Evolutionary conservation across 1,139 yeast genomes (phyloP).

Genomic region (Spencermartinsiella ligniputridi): DNA sequence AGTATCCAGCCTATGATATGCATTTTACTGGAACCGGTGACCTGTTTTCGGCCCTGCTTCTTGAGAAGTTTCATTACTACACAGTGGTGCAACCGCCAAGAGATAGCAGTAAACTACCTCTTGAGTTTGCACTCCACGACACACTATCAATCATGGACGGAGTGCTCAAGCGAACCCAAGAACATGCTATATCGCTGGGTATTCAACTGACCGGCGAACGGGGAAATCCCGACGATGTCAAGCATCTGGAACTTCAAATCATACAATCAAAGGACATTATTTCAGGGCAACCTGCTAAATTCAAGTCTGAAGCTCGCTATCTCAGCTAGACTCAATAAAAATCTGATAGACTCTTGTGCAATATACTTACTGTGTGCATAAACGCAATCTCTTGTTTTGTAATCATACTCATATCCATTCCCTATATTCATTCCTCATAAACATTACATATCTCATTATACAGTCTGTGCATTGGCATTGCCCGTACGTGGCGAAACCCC

Average conservation of each 20-base stretch:
- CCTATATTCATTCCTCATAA: neutral
- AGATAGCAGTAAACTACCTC: slow-evolving; percentile 9
- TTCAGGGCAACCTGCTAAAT: neutral
- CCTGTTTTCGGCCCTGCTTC: slow-evolving; percentile 70
- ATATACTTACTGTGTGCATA: no score
- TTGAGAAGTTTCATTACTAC: slow-evolving; percentile 51
- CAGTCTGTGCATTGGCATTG: neutral
- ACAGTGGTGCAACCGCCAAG: slow-evolving; percentile 7
- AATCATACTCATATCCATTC: no score
- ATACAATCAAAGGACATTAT: slow-evolving; percentile 21
- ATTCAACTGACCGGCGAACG: slow-evolving; percentile 19
- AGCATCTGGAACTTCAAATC: slow-evolving; percentile 25
- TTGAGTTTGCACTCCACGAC: slow-evolving; percentile 22
- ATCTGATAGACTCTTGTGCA: no score
- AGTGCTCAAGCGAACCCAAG: slow-evolving; percentile 24
- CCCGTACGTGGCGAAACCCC: slow-evolving; percentile 2
- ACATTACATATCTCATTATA: neutral
- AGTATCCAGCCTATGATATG: slow-evolving; percentile 56
- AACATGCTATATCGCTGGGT: slow-evolving; percentile 15
- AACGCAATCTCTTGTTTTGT: no score
- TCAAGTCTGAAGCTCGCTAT: no score
- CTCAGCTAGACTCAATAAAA: no score
- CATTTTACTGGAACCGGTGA: slow-evolving; percentile 95
- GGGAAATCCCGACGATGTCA: slow-evolving; percentile 28
- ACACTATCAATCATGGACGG: slow-evolving; percentile 26